These are phyloP conservation scores for Ceratobasidium sp. DNA, from an alignment of 1,284 basidiomycete species.

Conservation along the genomic window DNA sequence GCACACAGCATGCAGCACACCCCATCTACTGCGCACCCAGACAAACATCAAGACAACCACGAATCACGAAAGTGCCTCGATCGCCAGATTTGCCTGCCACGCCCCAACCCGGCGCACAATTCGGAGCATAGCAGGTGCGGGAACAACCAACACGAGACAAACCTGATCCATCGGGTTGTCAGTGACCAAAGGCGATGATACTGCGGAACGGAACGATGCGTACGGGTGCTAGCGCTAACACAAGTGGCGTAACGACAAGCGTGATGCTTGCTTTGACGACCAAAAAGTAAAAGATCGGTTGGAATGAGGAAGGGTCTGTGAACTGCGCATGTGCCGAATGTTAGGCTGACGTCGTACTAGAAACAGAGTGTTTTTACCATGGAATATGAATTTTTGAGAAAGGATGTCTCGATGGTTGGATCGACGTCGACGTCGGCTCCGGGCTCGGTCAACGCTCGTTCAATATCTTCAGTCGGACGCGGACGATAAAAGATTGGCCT, in stretches of 20 bases:
- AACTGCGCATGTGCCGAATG: conserved; percentile 64
- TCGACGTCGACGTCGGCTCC: conserved; percentile 67
- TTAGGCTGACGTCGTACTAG: background rate
- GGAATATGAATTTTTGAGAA: conserved; percentile 81
- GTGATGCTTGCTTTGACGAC: conserved; percentile 85
- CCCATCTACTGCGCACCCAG: conserved; percentile 4
- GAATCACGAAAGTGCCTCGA: conserved; percentile 73
- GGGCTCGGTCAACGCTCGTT: conserved; percentile 48
- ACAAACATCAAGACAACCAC: background rate
- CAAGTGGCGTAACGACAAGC: conserved; percentile 69
- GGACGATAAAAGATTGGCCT: conserved; percentile 76
- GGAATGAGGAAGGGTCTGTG: conserved; percentile 81
- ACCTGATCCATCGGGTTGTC: conserved; percentile 13
- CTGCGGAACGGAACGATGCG: conserved; percentile 9
- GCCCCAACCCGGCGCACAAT: conserved; percentile 73
- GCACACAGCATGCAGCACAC: conserved; percentile 8
- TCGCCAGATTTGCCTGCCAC: conserved; percentile 84
- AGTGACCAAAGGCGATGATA: background rate
- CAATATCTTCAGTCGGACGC: conserved; percentile 59
- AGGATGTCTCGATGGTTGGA: conserved; percentile 66
- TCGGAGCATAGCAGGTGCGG: conserved; percentile 74
- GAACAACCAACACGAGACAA: conserved; percentile 69
- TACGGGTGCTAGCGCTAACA: conserved; percentile 71
- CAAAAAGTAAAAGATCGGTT: conserved; percentile 85
- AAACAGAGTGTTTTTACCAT: conserved; percentile 66